Base-by-base conservation (phyloP, 352 stramenopile genomes). In the Pythium scleroteichum region DNA sequence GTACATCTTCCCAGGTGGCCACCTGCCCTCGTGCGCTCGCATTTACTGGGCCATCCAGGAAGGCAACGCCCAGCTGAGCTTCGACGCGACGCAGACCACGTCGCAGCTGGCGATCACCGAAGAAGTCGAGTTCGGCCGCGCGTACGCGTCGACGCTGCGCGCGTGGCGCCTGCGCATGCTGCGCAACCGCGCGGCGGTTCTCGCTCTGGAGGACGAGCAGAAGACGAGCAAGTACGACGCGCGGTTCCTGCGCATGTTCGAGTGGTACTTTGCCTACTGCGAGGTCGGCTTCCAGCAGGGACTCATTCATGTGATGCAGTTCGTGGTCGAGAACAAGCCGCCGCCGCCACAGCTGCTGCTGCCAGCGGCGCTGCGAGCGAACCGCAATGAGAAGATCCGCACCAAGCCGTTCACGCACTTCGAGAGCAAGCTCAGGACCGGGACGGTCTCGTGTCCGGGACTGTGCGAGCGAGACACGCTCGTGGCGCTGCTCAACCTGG, bases 1-100 rank as follows among this genome's bases (percentile, higher is more conserved):
- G 58, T 68, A 60, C 40, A 73, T 73, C 33, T 73, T 73, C 58
- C 66, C 66, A 13, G 66, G 66, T 24, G 61, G 65, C 26, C 66
- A 73, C 32, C 50, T 73, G 51, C 66, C 66, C 17, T 69, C 62
- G 27, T 53, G 62, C 22, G 62, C 62, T 16, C 62, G 62, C 14
- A 64, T 69, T 12, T 69, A 52, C 54, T 64, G 62, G 62, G 62
- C 62, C 22, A 55, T 69, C 24, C 35, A 64, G 14, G 47, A 69
- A 24, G 54, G 62, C 23, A 69, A 69, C 49, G 54, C 50, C 0
- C 46, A 26, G 2, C 45, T 63, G 20, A 45, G 60, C 44, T 29
- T 46, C 19, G 26, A 62, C 16, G 41, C n/a, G 19, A n/a, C 22
- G 2, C 10, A 42, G 26, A 20, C 20, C 14, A 55, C 7, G 14